A percentile compares a stretch with the other conserved stretches of the same genome.
phyloP scores from a whole-genome alignment of 176 grass and related monocot species.

The Hordeum vulgare region MorexV3_pseudomolecules_assembly NC_058518.1:510962485-510962984 shows the following conservation, averaged over 20 bases:
- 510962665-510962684: background rate
- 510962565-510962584: background rate
- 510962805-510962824: slow-evolving; percentile 33
- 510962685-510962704: background rate
- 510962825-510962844: slow-evolving; percentile 20
- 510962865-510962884: slow-evolving; percentile 37
- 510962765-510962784: background rate
- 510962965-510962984: slow-evolving; percentile 77
- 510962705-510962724: slow-evolving; percentile 12
- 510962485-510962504: background rate
- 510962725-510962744: slow-evolving; percentile 14
- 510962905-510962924: slow-evolving; percentile 33
- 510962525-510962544: background rate
- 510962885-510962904: slow-evolving; percentile 24
- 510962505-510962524: background rate
- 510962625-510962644: background rate
- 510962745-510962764: slow-evolving; percentile 27
- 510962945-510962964: slow-evolving; percentile 52
- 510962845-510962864: slow-evolving; percentile 12
- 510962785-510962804: slow-evolving; percentile 26
- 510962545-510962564: background rate
- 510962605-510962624: background rate
- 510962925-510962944: slow-evolving; percentile 33
- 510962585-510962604: background rate
- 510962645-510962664: background rate